Evolutionary conservation across 148 eudicot genomes (phyloP).

Genomic region (Pharnaceum exiguum): DNA sequence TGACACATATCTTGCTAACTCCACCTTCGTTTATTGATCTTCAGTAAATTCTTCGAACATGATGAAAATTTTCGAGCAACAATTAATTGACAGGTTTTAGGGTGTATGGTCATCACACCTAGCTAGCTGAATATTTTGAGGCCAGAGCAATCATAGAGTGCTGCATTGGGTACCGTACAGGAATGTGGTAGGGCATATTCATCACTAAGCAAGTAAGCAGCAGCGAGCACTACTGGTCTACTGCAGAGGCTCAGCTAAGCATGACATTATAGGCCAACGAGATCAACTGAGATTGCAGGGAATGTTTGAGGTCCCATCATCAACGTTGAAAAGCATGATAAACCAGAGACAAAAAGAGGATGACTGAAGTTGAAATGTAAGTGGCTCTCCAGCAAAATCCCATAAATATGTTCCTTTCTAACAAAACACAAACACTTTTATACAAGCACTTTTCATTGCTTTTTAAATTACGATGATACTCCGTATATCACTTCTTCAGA

Average conservation of each 20-base stretch:
- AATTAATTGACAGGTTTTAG: no score
- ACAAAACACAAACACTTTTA: background rate
- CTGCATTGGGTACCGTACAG: no score
- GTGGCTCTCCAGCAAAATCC: background rate
- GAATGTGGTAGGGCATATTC: no score
- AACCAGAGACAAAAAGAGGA: background rate
- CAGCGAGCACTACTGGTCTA: background rate
- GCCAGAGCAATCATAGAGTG: no score
- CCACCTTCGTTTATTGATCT: no score
- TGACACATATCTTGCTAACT: no score
- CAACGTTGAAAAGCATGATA: background rate
- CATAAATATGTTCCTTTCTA: slow-evolving; percentile 11
- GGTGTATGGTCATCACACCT: no score
- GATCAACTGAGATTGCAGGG: background rate
- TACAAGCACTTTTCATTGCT: slow-evolving; percentile 3
- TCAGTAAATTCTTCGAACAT: no score
- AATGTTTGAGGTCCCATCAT: slow-evolving; percentile 13
- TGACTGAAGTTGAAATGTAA: background rate
- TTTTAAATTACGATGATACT: background rate
- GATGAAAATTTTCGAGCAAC: no score
- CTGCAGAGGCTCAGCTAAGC: slow-evolving; percentile 5
- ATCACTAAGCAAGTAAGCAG: no score
- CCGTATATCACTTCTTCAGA: background rate
- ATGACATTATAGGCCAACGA: background rate
- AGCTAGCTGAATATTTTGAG: no score